Conservation (phyloP, 495 filamentous ascomycete species). For the Chaetomium cochliodes region DNA sequence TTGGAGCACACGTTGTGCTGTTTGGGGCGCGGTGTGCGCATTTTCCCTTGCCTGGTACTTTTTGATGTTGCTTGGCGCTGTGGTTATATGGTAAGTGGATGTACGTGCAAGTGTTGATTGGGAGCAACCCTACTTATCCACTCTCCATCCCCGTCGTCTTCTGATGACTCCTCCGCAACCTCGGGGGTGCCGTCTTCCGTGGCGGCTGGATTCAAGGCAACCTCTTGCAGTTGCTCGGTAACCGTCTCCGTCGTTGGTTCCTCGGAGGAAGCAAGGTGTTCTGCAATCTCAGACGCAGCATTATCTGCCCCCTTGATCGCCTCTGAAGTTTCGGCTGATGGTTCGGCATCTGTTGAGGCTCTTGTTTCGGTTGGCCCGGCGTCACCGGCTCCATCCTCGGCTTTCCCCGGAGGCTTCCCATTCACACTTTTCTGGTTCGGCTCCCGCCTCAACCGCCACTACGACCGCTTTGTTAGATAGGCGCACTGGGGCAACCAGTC, state of each 20-base stretch:
- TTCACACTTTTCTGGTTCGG: conserved; percentile 77
- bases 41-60: conserved; percentile 72
- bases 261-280: conserved; percentile 37
- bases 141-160: conserved; percentile 32
- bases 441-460: conserved; percentile 74
- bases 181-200: conserved; percentile 52
- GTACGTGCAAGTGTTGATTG: not conserved
- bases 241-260: conserved; percentile 57
- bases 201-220: conserved; percentile 12
- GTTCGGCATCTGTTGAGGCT: conserved; percentile 17
- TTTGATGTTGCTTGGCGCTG: conserved; percentile 79
- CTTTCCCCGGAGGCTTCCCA: conserved; percentile 58
- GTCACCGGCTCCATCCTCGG: conserved; percentile 15
- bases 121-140: conserved; percentile 67
- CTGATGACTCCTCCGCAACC: conserved; percentile 53
- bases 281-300: not conserved
- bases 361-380: conserved; percentile 13
- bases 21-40: conserved; percentile 43
- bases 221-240: conserved; percentile 21
- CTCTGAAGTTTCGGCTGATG: conserved; percentile 20
- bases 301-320: conserved; percentile 13
- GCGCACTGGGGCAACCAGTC: too few relatives aligned
- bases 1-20: conserved; percentile 63
- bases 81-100: conserved; percentile 4
- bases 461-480: not conserved